These are phyloP conservation scores for Rhizophora mangle DNA, from an alignment of 345 rosid genomes.

Conservation along the genomic window DNA sequence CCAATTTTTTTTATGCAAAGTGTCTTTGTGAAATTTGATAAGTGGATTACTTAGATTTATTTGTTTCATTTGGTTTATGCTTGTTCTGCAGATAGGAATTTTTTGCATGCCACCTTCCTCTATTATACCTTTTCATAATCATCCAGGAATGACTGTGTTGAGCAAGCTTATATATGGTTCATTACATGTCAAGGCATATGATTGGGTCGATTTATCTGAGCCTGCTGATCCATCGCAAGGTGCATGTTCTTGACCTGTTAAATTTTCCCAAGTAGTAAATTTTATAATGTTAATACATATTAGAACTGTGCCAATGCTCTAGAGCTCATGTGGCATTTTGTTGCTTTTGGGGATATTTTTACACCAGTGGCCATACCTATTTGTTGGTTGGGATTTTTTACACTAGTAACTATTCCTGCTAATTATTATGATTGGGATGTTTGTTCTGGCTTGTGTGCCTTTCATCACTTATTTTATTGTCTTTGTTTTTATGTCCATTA, in stretches of 20 bases:
- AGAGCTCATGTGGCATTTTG: background rate
- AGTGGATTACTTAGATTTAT: background rate
- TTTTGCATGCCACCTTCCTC: constrained; percentile 93
- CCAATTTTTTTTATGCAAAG: background rate
- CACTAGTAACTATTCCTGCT: no score
- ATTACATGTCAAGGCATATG: constrained; percentile 76
- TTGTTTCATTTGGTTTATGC: background rate
- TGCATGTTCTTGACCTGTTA: constrained; percentile 5
- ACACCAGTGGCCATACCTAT: no score
- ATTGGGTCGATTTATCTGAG: constrained; percentile 68
- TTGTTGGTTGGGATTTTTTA: no score
- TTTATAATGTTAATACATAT: background rate
- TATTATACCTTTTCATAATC: constrained; percentile 91
- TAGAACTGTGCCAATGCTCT: background rate
- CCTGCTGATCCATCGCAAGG: constrained; percentile 60
- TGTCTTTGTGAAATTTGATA: background rate
- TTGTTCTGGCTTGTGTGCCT: no score
- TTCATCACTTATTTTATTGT: no score
- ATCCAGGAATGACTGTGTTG: constrained; percentile 94
- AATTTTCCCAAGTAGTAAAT: background rate
- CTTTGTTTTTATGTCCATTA: no score
- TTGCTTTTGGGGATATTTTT: no score
- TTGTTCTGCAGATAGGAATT: constrained; percentile 67
- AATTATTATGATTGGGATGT: no score
- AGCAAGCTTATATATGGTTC: constrained; percentile 92